Evolutionary conservation across 345 rosid genomes (phyloP), one percentile per base, ranked within the genome.

Genomic region (Acer campestre): DNA sequence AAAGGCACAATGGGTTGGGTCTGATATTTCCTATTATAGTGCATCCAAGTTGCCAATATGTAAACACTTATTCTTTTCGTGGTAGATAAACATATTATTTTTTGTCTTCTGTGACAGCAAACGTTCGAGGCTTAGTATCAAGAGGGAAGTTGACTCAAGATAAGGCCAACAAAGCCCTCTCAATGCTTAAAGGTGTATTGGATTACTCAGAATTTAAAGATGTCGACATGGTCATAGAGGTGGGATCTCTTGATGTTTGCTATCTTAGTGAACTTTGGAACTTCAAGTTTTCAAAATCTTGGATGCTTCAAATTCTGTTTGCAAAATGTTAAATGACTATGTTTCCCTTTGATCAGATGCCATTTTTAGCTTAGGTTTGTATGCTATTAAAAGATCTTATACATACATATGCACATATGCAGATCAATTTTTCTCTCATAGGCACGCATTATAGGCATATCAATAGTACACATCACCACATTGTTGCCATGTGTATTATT

Each of bases 181-280:
- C 94, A 66, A 86, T 92, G 86, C 90, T 95, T 10, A 91, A 89
- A 82, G 97, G 98, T 75, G 95, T 78, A 29, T 80, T 92, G 74
- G 97, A 93, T 72, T 93, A 95, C 82, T 74, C 93, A 23, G 97
- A 91, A 68, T 91, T 95, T 75, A 91, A 82, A 84, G 96, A 95
- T 80, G 98, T 92, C 70, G 99, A 95, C 79, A 87, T 92, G 97
- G 98, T 95, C 76, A 91, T 95, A 77, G 99, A 95, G 98, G 99
- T 92, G 51, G 23, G 86, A 42, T 73, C 40, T 61, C 65, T 75
- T 44, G 63, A 40, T 18, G 64, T 23, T 61, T 46, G 35, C 20
- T 25, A 48, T 61, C 12, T 2, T 61, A 14, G 38, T 76, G 22
- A 46, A 59, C 18, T 61, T 46, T 31, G 29, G 40, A 67, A 72